phyloP scores from a whole-genome alignment of 495 filamentous ascomycete genomes.

The Penicillium soppii region DNA sequence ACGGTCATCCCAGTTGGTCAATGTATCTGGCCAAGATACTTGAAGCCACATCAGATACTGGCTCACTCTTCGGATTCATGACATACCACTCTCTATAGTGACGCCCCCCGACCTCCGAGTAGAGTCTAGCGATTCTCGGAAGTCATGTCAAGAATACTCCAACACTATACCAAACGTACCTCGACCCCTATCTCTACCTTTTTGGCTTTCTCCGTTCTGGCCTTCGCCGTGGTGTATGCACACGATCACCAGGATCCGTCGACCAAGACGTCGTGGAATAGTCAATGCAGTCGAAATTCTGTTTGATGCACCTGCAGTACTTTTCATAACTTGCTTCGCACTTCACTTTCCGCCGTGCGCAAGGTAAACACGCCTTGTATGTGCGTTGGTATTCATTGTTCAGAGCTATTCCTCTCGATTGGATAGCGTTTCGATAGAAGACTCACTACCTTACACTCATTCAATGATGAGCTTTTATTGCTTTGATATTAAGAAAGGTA shows the following conservation, averaged over 20 bases:
- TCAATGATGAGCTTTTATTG: too few species aligned
- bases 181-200: not conserved
- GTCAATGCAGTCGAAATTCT: slow-evolving; percentile 21
- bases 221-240: too few species aligned
- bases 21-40: not conserved
- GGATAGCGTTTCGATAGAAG: too few species aligned
- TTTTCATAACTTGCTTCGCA: slow-evolving; percentile 12
- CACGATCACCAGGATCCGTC: slow-evolving; percentile 1
- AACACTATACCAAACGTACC: not conserved
- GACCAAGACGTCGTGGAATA: slow-evolving; percentile 24
- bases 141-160: not conserved
- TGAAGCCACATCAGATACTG: too few species aligned
- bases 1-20: slow-evolving; percentile 8
- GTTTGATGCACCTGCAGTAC: slow-evolving; percentile 21
- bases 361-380: slow-evolving; percentile 31
- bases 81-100: not conserved
- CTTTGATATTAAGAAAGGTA: too few species aligned
- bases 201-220: not conserved
- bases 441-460: too few species aligned
- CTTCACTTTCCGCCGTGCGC: slow-evolving; percentile 29
- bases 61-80: too few species aligned
- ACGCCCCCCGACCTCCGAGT: not conserved
- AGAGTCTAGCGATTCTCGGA: not conserved
- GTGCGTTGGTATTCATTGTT: slow-evolving; percentile 26
- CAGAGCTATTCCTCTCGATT: not conserved